Percentiles rank a stretch among this genome's conserved stretches.
Evolutionary conservation across 2,329 filamentous ascomycete genomes (phyloP).

Genomic region (Colletotrichum tabaci): DNA sequence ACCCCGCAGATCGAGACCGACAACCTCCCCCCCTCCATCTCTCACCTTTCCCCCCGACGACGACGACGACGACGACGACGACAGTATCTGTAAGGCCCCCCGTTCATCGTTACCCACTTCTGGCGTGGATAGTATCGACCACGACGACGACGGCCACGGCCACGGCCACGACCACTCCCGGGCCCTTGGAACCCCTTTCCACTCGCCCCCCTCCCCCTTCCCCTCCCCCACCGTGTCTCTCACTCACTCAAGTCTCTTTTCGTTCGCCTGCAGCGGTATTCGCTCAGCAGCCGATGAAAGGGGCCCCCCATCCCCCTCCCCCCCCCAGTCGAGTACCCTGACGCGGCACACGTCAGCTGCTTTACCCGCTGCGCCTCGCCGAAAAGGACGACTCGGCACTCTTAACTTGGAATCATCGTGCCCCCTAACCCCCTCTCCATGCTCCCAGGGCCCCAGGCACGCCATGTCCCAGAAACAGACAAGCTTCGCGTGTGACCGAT

Average conservation of each 20-base stretch:
- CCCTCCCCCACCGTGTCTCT: too few relatives aligned
- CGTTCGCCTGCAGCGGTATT: neutral
- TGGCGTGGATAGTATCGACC: too few relatives aligned
- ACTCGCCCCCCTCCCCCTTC: too few relatives aligned
- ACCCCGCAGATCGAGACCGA: conserved; percentile 24
- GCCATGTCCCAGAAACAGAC: conserved; percentile 37
- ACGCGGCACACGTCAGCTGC: conserved; percentile 9
- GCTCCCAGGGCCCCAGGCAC: neutral
- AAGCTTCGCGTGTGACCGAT: conserved; percentile 39
- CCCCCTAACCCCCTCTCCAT: too few relatives aligned
- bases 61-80: too few relatives aligned
- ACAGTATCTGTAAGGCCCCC: too few relatives aligned
- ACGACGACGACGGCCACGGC: too few relatives aligned
- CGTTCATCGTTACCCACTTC: too few relatives aligned
- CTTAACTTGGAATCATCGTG: too few relatives aligned
- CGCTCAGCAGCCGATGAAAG: conserved; percentile 12
- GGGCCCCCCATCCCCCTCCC: neutral
- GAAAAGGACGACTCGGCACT: neutral
- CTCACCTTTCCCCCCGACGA: too few relatives aligned
- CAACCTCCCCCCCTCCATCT: neutral
- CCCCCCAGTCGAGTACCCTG: neutral
- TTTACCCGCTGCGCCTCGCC: neutral
- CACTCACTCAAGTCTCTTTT: neutral
- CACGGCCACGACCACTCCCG: too few relatives aligned
- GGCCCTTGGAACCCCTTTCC: too few relatives aligned